Conservation (phyloP, 2,329 filamentous ascomycete species). For the Fusarium sp. region DNA sequence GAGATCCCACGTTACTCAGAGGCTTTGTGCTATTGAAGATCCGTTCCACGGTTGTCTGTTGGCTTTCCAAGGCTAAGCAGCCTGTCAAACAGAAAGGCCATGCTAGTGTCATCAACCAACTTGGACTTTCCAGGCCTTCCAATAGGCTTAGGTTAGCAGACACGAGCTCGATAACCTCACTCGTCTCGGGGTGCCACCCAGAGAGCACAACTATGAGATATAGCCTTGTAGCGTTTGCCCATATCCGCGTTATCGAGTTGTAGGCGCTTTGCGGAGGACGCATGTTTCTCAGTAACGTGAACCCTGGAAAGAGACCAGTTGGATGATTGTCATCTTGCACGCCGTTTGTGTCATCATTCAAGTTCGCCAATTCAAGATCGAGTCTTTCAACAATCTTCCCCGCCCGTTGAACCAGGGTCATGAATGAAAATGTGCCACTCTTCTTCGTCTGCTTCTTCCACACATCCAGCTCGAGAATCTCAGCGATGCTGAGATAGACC, state of each 20-base stretch:
- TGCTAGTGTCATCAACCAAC: neutral
- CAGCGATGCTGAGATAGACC: neutral
- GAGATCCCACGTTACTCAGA: neutral
- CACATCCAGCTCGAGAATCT: neutral
- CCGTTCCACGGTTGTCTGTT: neutral
- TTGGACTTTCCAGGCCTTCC: neutral
- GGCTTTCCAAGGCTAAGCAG: neutral
- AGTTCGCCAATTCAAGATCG: neutral
- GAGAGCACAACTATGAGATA: neutral
- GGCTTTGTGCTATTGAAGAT: neutral
- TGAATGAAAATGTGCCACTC: neutral
- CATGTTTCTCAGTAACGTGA: neutral
- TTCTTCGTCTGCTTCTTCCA: constrained; percentile 6
- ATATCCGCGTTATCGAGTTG: neutral
- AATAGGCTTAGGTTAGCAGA: neutral
- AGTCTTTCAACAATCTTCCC: neutral
- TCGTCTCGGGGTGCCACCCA: neutral
- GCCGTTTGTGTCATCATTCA: fast-evolving
- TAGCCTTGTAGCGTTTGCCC: neutral
- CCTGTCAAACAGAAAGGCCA: constrained; percentile 25
- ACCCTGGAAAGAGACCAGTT: neutral
- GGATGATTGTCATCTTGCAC: fast-evolving
- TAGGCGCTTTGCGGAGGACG: neutral
- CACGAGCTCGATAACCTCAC: neutral
- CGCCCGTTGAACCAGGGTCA: neutral